phyloP scores from a whole-genome alignment of 2,329 filamentous ascomycete species.

The Paracamarosporium sp. region DNA sequence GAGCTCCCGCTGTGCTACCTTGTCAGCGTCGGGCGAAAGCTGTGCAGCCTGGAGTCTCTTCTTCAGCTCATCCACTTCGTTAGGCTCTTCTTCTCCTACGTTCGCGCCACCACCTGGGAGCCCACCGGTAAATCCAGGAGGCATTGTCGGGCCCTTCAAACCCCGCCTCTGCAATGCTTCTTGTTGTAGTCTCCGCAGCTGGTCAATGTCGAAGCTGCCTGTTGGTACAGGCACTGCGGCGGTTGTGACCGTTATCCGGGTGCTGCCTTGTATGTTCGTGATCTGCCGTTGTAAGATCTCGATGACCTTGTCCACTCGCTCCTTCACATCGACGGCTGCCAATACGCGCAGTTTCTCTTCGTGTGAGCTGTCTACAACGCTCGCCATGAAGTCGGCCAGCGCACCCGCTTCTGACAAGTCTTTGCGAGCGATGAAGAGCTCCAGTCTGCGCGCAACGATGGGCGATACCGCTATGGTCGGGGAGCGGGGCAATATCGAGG shows the following conservation, averaged over 20 bases:
- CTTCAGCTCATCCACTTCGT: constrained; percentile 89
- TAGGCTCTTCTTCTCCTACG: constrained; percentile 75
- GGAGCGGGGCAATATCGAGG: constrained; percentile 78
- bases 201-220: constrained; percentile 51
- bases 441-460: constrained; percentile 82
- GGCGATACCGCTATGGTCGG: constrained; percentile 75
- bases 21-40: constrained; percentile 82
- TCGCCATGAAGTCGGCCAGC: constrained; percentile 96
- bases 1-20: constrained; percentile 89
- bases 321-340: constrained; percentile 78
- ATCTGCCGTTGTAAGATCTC: constrained; percentile 85
- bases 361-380: constrained; percentile 83
- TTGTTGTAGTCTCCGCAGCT: constrained; percentile 51
- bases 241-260: constrained; percentile 81
- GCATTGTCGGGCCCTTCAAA: constrained; percentile 39
- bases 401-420: constrained; percentile 81
- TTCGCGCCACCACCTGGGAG: constrained; percentile 55
- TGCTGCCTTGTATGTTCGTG: constrained; percentile 81
- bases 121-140: constrained; percentile 49
- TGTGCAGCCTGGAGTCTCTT: constrained; percentile 84
- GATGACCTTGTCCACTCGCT: constrained; percentile 80
- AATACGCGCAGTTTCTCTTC: constrained; percentile 91
- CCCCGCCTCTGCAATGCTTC: constrained; percentile 48
- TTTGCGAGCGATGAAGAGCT: constrained; percentile 85
- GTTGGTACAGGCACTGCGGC: constrained; percentile 59